Conservation (phyloP, 2,329 filamentous ascomycete genomes). For the Chaetomium sp. region DNA sequence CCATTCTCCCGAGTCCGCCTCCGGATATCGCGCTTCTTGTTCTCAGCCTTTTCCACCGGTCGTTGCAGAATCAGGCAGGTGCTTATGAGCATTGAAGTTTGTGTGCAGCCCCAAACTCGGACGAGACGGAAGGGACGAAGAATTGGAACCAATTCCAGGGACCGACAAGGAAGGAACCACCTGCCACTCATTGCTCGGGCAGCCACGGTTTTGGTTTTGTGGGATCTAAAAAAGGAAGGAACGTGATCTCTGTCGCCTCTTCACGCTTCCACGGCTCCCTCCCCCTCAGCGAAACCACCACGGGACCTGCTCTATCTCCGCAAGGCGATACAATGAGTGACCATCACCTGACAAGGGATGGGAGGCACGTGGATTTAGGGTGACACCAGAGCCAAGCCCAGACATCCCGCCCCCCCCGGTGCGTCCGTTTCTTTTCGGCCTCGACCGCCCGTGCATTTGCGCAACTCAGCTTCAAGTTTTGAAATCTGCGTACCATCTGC, state of each 20-base stretch:
- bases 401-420: constrained; percentile 4
- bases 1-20: constrained; percentile 6
- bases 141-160: background rate
- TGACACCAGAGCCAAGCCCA: constrained; percentile 20
- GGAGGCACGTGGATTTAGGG: constrained; percentile 26
- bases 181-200: background rate
- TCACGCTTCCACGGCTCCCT: background rate
- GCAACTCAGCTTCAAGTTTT: constrained; percentile 16
- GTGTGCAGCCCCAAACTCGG: background rate
- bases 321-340: constrained; percentile 16
- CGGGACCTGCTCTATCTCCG: constrained; percentile 23
- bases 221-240: background rate
- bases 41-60: background rate
- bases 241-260: constrained; percentile 1
- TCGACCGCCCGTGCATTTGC: background rate
- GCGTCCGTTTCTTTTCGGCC: background rate
- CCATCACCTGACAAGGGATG: constrained; percentile 22
- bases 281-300: background rate
- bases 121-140: background rate
- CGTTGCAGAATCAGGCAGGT: constrained; percentile 10
- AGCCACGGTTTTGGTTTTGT: background rate
- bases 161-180: background rate
- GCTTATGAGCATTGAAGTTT: background rate
- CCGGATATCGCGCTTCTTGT: background rate
- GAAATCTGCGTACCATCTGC: constrained; percentile 10